phyloP scores from a whole-genome alignment of 257 asterid species.

The Fraxinus cuspidata region DNA sequence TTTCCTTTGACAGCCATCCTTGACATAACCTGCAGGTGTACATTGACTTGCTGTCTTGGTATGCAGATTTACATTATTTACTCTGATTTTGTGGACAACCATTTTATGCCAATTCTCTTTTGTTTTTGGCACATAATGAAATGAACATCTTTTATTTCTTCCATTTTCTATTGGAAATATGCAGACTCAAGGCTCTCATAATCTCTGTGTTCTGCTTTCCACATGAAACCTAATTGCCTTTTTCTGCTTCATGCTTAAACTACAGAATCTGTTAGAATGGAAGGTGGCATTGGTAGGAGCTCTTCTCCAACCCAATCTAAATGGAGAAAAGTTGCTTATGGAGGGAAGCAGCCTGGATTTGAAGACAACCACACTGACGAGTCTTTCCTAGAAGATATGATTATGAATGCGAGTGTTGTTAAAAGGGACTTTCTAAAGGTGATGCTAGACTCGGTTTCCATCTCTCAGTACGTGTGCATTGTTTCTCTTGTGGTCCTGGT shows the following conservation, averaged over 20 bases:
- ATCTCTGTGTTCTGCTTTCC: neutral
- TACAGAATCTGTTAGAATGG: constrained; percentile 40
- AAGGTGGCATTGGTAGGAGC: constrained; percentile 31
- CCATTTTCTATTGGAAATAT: neutral
- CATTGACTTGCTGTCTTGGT: neutral
- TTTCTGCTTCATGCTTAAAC: neutral
- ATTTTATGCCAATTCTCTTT: neutral
- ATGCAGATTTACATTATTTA: neutral
- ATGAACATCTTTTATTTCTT: neutral
- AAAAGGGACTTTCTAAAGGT: constrained; percentile 81
- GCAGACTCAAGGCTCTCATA: neutral
- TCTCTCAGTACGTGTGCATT: constrained; percentile 82
- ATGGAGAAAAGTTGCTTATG: constrained; percentile 91
- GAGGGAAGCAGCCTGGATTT: constrained; percentile 94
- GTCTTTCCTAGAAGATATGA: constrained; percentile 86
- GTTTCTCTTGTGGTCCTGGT: constrained; percentile 86
- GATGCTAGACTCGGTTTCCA: constrained; percentile 78
- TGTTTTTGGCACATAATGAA: neutral
- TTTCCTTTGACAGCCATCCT: neutral
- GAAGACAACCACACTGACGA: constrained; percentile 91
- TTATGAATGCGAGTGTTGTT: constrained; percentile 95
- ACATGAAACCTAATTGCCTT: neutral
- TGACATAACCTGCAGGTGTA: neutral
- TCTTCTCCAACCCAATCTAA: constrained; percentile 46
- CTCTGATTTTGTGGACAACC: neutral